Conservation (phyloP, 192 early-diverging fungal species). For the Gamsiella multidivaricata region DNA sequence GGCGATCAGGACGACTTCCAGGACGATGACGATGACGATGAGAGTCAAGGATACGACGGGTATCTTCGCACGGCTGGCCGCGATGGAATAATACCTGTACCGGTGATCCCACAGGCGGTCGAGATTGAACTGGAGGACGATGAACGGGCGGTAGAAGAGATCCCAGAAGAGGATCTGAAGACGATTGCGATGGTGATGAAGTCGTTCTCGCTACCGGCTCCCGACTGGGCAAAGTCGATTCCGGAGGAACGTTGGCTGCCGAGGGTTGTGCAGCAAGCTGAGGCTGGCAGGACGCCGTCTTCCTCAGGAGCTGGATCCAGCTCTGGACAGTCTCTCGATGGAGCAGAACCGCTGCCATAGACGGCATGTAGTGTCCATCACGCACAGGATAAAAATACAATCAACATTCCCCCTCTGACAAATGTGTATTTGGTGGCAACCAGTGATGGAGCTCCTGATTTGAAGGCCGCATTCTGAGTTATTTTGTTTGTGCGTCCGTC, state of each 20-base stretch:
- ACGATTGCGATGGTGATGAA: conserved; percentile 46
- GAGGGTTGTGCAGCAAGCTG: conserved; percentile 38
- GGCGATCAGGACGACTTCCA: neutral
- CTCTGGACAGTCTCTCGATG: no score
- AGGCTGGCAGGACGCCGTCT: neutral
- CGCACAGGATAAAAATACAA: neutral
- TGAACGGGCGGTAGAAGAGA: conserved; percentile 14
- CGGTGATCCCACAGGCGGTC: conserved; percentile 28
- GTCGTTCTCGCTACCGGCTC: conserved; percentile 44
- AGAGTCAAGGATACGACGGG: conserved; percentile 42
- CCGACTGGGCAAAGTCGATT: conserved; percentile 46
- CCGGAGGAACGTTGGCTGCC: conserved; percentile 48
- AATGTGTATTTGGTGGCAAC: no score
- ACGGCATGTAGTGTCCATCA: no score
- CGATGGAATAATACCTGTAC: conserved; percentile 29
- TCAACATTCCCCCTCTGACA: neutral
- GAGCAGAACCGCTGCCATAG: no score
- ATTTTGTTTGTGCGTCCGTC: neutral
- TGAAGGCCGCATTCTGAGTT: neutral
- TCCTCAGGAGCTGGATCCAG: no score
- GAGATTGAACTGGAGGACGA: conserved; percentile 20
- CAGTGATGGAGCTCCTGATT: no score
- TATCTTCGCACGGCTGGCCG: conserved; percentile 17
- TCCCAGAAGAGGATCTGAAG: conserved; percentile 45
- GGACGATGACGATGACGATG: conserved; percentile 22